Percentiles rank a stretch among this genome's conserved stretches.
These are phyloP conservation scores for Nidularia pulvinata DNA, from an alignment of 768 basidiomycete species.

Conservation along the genomic window DNA sequence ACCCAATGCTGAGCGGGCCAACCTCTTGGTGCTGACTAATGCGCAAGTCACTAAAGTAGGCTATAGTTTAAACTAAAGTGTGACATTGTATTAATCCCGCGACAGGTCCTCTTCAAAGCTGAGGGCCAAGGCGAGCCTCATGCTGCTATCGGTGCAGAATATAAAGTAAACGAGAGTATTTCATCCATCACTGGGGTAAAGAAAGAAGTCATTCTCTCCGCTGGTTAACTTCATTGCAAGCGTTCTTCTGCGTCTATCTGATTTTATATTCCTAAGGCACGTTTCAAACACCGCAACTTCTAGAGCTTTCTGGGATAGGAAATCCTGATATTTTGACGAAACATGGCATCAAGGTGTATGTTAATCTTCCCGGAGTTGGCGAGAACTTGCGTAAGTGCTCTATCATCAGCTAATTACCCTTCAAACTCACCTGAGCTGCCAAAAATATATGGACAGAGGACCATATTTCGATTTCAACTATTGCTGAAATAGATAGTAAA, in stretches of 20 bases:
- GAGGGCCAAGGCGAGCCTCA: neutral
- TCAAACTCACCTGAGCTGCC: neutral
- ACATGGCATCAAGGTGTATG: slow-evolving; percentile 6
- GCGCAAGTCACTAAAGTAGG: slow-evolving; percentile 9
- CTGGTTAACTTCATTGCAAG: neutral
- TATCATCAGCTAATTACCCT: neutral
- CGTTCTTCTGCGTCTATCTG: neutral
- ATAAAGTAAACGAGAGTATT: neutral
- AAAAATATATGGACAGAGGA: too few species aligned
- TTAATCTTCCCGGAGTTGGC: slow-evolving; percentile 12
- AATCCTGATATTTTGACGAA: slow-evolving; percentile 2
- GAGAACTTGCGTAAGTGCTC: slow-evolving; percentile 10
- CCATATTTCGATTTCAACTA: neutral
- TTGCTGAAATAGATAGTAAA: neutral
- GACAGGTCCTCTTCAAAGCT: slow-evolving; percentile 2
- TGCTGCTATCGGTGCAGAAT: too few species aligned
- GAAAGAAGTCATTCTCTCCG: neutral
- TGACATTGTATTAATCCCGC: neutral
- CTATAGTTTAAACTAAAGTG: neutral
- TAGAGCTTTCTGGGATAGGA: slow-evolving; percentile 15
- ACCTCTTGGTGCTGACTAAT: slow-evolving; percentile 17
- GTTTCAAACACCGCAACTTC: slow-evolving; percentile 12
- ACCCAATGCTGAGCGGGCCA: slow-evolving; percentile 16
- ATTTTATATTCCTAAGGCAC: slow-evolving; percentile 3
- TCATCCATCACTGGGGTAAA: neutral